Conservation (phyloP, 176 grass and related monocot species). For the Typha latifolia region DNA sequence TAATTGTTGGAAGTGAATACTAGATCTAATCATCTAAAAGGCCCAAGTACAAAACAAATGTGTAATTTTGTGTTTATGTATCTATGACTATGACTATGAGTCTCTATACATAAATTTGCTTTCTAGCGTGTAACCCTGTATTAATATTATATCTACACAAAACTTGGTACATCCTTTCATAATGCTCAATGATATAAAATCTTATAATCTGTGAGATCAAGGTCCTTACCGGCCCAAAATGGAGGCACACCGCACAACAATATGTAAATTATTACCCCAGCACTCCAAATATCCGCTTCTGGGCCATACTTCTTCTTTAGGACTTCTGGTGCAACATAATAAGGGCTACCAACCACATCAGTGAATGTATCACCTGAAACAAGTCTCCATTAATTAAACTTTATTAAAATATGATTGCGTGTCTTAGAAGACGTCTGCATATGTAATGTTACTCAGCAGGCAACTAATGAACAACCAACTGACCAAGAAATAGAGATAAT, state of each 20-base stretch:
- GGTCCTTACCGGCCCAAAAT: conserved; percentile 32
- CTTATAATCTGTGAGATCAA: neutral
- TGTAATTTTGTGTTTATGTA: too few species aligned
- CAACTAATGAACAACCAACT: too few species aligned
- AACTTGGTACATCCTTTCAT: neutral
- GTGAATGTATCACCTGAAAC: conserved; percentile 20
- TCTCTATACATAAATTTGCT: too few species aligned
- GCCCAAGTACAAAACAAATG: too few species aligned
- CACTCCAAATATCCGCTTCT: conserved; percentile 32
- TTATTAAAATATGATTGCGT: conserved; percentile 1
- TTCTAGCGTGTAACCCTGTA: too few species aligned
- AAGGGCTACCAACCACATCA: conserved; percentile 32
- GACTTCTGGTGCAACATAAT: conserved; percentile 29
- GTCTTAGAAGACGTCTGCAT: conserved; percentile 1
- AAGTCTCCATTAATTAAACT: conserved; percentile 4
- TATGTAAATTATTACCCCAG: conserved; percentile 32
- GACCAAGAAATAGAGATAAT: too few species aligned
- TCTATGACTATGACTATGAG: too few species aligned
- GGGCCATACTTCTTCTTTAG: conserved; percentile 24
- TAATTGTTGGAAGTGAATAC: too few species aligned
- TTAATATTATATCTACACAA: too few species aligned
- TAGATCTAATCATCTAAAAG: too few species aligned
- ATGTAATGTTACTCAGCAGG: too few species aligned
- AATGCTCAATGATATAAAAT: neutral
- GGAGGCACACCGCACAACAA: conserved; percentile 28